These are phyloP conservation scores for Blastobotrys persicus DNA, from an alignment of 1,139 yeast species.

Conservation along the genomic window DNA sequence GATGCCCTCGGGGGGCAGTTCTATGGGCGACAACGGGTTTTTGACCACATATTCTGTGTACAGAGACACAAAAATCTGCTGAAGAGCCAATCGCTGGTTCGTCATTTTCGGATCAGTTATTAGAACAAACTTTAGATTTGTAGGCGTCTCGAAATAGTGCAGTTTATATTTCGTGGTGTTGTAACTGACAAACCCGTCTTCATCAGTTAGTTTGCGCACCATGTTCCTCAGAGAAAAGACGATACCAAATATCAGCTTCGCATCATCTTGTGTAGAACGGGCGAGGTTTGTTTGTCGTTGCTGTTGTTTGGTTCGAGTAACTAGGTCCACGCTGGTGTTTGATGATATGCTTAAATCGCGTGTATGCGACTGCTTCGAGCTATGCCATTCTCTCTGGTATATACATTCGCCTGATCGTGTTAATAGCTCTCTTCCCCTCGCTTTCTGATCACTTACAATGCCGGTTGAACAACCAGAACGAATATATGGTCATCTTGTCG, in stretches of 20 bases:
- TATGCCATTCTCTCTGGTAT: slow-evolving; percentile 36
- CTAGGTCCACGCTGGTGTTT: slow-evolving; percentile 16
- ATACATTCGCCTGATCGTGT: slow-evolving; percentile 33
- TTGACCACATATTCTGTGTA: slow-evolving; percentile 69
- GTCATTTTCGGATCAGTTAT: slow-evolving; percentile 67
- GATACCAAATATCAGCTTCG: slow-evolving; percentile 85
- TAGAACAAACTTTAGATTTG: slow-evolving; percentile 72
- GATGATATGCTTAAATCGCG: slow-evolving; percentile 14
- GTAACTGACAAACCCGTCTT: slow-evolving; percentile 61
- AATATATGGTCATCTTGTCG: slow-evolving; percentile 58
- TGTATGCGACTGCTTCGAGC: slow-evolving; percentile 9
- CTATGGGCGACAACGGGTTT: slow-evolving; percentile 47
- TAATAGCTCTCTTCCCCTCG: slow-evolving; percentile 14
- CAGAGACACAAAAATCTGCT: slow-evolving; percentile 63
- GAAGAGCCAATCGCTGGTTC: slow-evolving; percentile 57
- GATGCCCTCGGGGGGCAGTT: slow-evolving; percentile 38
- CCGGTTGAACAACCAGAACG: slow-evolving; percentile 85
- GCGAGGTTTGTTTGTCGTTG: slow-evolving; percentile 16
- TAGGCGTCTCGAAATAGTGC: slow-evolving; percentile 76
- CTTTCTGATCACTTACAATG: slow-evolving; percentile 53
- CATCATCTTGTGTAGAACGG: slow-evolving; percentile 45
- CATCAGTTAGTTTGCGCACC: slow-evolving; percentile 57
- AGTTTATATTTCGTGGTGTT: slow-evolving; percentile 72
- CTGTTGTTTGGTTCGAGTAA: slow-evolving; percentile 16
- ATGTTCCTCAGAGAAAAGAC: slow-evolving; percentile 76